Conservation (phyloP, 2,329 filamentous ascomycete genomes). For the Alternaria hordeiaustralica region DNA sequence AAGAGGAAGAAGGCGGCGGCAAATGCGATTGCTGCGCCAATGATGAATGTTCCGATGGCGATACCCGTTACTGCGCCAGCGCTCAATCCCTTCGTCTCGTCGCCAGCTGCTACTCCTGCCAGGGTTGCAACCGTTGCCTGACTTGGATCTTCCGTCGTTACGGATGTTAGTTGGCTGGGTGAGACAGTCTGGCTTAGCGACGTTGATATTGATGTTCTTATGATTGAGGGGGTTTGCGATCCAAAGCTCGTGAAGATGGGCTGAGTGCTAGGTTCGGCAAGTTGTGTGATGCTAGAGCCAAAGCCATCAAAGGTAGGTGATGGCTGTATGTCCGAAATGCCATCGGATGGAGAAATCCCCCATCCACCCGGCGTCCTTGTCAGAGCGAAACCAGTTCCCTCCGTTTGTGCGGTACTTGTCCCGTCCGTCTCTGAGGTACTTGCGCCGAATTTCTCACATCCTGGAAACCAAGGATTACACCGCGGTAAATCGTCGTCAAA, state of each 20-base stretch:
- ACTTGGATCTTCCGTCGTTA: background rate
- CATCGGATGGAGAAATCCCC: background rate
- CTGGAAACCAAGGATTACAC: background rate
- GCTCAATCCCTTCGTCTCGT: conserved; percentile 4
- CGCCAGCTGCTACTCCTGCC: background rate
- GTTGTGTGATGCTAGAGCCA: background rate
- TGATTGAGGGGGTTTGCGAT: background rate
- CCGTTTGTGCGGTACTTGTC: background rate
- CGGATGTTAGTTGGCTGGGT: background rate
- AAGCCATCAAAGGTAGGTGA: too few species aligned
- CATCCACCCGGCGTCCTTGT: background rate
- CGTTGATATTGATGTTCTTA: background rate
- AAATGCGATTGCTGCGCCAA: conserved; percentile 40
- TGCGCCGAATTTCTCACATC: background rate
- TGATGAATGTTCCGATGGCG: conserved; percentile 29
- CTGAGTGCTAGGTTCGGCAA: background rate
- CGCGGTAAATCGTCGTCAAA: background rate
- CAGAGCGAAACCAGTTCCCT: background rate
- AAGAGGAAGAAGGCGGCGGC: conserved; percentile 37
- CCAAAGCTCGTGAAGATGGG: background rate
- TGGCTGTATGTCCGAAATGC: too few species aligned
- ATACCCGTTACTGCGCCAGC: conserved; percentile 30
- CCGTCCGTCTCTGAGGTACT: background rate
- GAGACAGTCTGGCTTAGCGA: background rate
- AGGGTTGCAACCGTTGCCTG: background rate